These are phyloP conservation scores for Fusarium guadeloupense DNA, from an alignment of 2,329 filamentous ascomycete species.

Conservation along the genomic window DNA sequence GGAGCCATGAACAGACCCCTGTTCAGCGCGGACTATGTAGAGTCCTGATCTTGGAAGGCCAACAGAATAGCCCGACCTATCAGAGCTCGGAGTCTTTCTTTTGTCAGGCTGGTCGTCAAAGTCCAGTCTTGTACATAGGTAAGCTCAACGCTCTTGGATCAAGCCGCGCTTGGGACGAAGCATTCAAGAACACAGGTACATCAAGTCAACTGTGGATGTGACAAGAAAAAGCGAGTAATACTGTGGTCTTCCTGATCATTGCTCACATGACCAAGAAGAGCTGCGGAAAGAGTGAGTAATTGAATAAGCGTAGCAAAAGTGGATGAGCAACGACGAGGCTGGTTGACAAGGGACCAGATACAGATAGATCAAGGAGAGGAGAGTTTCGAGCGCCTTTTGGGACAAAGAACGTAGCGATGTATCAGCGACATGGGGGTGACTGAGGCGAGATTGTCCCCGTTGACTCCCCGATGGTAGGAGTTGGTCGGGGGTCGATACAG, in stretches of 20 bases:
- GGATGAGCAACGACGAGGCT: background rate
- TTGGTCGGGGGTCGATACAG: background rate
- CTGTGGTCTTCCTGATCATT: conserved; percentile 6
- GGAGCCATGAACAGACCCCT: conserved; percentile 9
- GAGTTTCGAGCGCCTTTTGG: background rate
- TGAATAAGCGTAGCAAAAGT: background rate
- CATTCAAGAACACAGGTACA: no score
- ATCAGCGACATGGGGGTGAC: background rate
- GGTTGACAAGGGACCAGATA: background rate
- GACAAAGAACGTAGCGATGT: background rate
- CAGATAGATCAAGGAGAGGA: background rate
- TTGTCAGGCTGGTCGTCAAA: background rate
- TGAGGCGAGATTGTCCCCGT: background rate
- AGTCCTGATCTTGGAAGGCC: background rate
- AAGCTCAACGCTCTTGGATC: background rate
- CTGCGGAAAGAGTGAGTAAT: conserved; percentile 36
- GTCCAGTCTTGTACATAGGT: background rate
- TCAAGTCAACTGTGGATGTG: no score
- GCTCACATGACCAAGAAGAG: conserved; percentile 39
- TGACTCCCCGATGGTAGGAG: background rate
- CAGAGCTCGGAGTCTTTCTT: background rate
- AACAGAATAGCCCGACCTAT: conserved; percentile 10
- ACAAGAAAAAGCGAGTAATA: no score
- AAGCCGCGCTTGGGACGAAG: background rate
- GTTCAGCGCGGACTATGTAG: background rate